phyloP scores from a whole-genome alignment of 768 basidiomycete genomes.

The Dioszegia hungarica region DNA sequence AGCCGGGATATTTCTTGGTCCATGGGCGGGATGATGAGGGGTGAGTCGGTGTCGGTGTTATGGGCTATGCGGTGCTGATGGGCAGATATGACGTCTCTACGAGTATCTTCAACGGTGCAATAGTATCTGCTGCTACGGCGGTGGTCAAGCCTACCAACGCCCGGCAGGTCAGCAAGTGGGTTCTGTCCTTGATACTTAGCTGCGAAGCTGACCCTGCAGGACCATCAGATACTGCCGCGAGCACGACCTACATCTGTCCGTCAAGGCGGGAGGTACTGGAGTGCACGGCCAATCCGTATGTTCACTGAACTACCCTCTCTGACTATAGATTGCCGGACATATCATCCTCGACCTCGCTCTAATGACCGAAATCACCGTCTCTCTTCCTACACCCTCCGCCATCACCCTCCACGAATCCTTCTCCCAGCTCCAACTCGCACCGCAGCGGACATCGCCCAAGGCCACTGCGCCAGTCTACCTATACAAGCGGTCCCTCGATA shows the following conservation, averaged over 20 bases:
- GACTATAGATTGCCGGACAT: constrained; percentile 74
- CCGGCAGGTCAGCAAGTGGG: constrained; percentile 73
- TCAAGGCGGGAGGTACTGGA: constrained; percentile 87
- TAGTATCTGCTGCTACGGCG: constrained; percentile 59
- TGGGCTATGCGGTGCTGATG: not conserved
- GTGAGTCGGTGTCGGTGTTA: constrained; percentile 1
- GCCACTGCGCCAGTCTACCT: not conserved
- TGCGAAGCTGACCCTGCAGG: constrained; percentile 48
- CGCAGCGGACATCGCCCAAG: not conserved
- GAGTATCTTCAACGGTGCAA: constrained; percentile 70
- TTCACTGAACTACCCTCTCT: too few relatives aligned
- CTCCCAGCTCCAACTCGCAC: constrained; percentile 11
- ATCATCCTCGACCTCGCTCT: constrained; percentile 74
- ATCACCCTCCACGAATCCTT: constrained; percentile 10
- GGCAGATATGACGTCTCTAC: constrained; percentile 12
- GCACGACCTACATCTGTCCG: constrained; percentile 65
- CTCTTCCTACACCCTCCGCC: constrained; percentile 39
- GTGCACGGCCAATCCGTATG: constrained; percentile 73
- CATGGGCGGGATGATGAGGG: constrained; percentile 13
- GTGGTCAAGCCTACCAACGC: constrained; percentile 72
- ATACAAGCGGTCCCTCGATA: not conserved
- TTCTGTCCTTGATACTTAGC: constrained; percentile 2
- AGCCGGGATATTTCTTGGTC: constrained; percentile 1
- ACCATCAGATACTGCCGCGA: constrained; percentile 68
- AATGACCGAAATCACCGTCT: constrained; percentile 65